Evolutionary conservation across 176 grass and related monocot species (phyloP), one percentile per base, ranked within the genome.

Genomic region (Oryza glumipatula): DNA sequence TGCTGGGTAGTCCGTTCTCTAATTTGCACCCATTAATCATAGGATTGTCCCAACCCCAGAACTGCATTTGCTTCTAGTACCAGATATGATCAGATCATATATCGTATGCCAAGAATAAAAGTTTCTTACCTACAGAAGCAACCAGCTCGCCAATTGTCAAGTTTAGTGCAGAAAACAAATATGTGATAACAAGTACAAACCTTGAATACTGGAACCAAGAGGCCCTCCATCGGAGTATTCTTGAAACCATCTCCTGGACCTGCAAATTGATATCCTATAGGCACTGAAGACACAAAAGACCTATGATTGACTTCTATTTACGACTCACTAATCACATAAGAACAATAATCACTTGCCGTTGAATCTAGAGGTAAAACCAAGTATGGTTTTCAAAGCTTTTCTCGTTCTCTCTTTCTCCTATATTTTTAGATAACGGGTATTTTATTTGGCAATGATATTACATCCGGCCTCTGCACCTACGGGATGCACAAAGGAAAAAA

Each of bases 251-350:
- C 83, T 85, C 68, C 73, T 98, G 74, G 93, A 87, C 68, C 94
- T 98, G 93, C 93, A 80, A 80, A 98, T 95, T 41, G 96, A 88
- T 19, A 91, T 98, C 86, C 93, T 91, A 77, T 88, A 98, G 83
- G 96, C 96, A 69, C 96, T 98, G 74, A 61, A 77, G 46, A 79
- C 75, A 90, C 61, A 80, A 68, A 91, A 66, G 36, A 66, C 21
- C 26, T 41, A 38, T 67, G 30, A 14, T 74, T 63, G 38, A 43
- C 14, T 44, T 32, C 16, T n/a, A 4, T 46, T 19, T 23, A 68
- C 0, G 2, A 30, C 39, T 14, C 45, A 7, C 6, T 14, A 24
- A 71, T 60, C 7, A 60, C 19, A n/a, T 0, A 54, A 39, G 9
- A n/a, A 54, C 66, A 54, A 3, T 16, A 60, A 36, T 45, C 5